Conservation (phyloP, 352 stramenopile species). For the Blastocystis sp. region DNA sequence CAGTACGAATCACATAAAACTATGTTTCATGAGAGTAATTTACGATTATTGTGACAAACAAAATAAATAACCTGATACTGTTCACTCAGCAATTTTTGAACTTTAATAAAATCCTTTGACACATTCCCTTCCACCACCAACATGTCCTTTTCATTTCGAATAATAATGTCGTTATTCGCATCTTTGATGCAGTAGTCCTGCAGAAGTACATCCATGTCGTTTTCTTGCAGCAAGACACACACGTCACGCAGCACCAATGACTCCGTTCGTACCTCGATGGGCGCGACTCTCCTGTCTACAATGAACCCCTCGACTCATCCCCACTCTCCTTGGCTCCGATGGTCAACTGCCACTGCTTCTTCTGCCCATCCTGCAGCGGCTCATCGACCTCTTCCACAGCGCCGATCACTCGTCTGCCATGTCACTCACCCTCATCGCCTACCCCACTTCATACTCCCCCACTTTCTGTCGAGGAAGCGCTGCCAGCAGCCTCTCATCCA, state of each 20-base stretch:
- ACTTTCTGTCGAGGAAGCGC: neutral
- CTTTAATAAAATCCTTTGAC: neutral
- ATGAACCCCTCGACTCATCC: neutral
- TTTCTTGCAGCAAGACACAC: neutral
- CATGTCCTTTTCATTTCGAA: slow-evolving; percentile 43
- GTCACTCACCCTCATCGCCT: neutral
- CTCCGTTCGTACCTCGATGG: neutral
- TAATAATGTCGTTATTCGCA: neutral
- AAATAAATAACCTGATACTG: neutral
- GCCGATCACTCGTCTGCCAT: neutral
- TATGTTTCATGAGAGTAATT: neutral
- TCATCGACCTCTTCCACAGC: neutral
- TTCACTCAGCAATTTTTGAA: slow-evolving; percentile 26
- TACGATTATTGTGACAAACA: neutral
- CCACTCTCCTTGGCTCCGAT: neutral
- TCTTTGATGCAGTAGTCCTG: neutral
- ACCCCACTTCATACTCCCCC: slow-evolving; percentile 19
- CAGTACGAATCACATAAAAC: neutral
- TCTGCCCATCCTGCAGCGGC: neutral
- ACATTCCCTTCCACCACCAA: slow-evolving; percentile 28
- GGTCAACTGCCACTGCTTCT: neutral
- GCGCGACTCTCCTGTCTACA: neutral
- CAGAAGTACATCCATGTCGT: neutral
- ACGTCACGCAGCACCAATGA: neutral
- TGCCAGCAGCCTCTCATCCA: neutral